phyloP scores from a whole-genome alignment of 345 rosid genomes.

The Noccaea bulbosa region DNA sequence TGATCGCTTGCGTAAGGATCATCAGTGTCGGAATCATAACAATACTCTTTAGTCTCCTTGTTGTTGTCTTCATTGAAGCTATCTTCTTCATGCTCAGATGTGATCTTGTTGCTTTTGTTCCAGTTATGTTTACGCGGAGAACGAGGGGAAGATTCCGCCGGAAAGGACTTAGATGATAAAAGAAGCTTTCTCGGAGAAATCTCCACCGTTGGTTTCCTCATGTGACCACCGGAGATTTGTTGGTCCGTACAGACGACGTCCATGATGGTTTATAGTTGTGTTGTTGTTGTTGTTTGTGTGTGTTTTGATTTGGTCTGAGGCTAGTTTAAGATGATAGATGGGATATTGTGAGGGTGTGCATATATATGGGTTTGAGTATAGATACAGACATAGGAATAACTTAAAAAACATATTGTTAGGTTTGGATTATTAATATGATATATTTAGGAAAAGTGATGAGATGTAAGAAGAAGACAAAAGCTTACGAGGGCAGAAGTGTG shows the following conservation, averaged over 20 bases:
- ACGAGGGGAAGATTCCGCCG: slow-evolving; percentile 34
- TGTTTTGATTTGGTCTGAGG: slow-evolving; percentile 18
- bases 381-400: slow-evolving; percentile 36
- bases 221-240: too few relatives aligned
- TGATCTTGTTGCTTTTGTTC: slow-evolving; percentile 38
- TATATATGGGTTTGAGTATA: slow-evolving; percentile 37
- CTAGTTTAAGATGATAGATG: slow-evolving; percentile 1
- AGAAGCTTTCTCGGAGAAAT: slow-evolving; percentile 45
- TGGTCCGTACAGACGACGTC: slow-evolving; percentile 20
- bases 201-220: slow-evolving; percentile 39
- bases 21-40: slow-evolving; percentile 47
- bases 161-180: slow-evolving; percentile 34
- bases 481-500: slow-evolving; percentile 19
- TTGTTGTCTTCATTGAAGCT: slow-evolving; percentile 4
- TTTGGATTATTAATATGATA: slow-evolving; percentile 12
- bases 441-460: slow-evolving; percentile 9
- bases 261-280: slow-evolving; percentile 17
- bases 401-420: slow-evolving; percentile 27
- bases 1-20: slow-evolving; percentile 81
- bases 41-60: slow-evolving; percentile 33
- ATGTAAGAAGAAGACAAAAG: slow-evolving; percentile 38
- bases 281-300: slow-evolving; percentile 1
- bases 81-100: slow-evolving; percentile 34
- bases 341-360: neutral
- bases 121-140: slow-evolving; percentile 42